A percentile compares a stretch with the other conserved stretches of the same genome.
Evolutionary conservation across 495 filamentous ascomycete genomes (phyloP).

Genomic region (Podospora fimiseda): DNA sequence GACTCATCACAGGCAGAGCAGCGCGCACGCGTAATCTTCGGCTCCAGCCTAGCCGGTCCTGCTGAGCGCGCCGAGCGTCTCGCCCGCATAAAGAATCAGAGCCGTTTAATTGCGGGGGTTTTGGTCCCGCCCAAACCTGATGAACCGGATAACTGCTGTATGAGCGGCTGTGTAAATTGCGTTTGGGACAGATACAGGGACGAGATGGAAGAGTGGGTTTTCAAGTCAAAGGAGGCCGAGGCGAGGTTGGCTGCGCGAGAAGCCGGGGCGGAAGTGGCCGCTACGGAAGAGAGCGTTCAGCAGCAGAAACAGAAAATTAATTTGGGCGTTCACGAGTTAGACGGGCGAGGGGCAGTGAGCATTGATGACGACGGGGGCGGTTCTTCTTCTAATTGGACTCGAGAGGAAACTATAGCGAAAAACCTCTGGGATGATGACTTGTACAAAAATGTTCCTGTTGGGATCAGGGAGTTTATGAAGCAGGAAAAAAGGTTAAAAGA

Average conservation of each 20-base stretch:
- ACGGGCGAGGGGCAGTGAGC: conserved; percentile 34
- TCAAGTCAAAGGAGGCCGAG: conserved; percentile 50
- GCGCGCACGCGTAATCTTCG: conserved; percentile 69
- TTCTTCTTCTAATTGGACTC: conserved; percentile 58
- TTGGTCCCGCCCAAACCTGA: conserved; percentile 73
- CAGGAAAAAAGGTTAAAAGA: conserved; percentile 86
- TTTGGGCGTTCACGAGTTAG: background rate
- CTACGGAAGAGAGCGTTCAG: conserved; percentile 15
- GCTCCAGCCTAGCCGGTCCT: conserved; percentile 59
- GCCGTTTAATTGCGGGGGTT: conserved; percentile 66
- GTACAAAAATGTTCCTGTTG: conserved; percentile 80
- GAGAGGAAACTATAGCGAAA: conserved; percentile 31
- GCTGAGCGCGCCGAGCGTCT: conserved; percentile 57
- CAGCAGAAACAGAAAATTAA: conserved; percentile 5
- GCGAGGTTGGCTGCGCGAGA: conserved; percentile 30
- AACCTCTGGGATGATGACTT: conserved; percentile 53
- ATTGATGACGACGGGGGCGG: conserved; percentile 82
- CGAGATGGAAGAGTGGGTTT: conserved; percentile 83
- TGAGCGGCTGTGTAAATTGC: conserved; percentile 96
- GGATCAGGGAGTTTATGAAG: conserved; percentile 95
- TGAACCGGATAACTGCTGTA: conserved; percentile 98
- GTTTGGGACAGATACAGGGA: conserved; percentile 91
- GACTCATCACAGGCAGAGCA: conserved; percentile 28
- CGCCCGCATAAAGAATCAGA: conserved; percentile 48
- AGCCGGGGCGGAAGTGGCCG: conserved; percentile 18